Base-by-base conservation (phyloP, 1,284 basidiomycete genomes). In the Inonotus obliquus region DNA sequence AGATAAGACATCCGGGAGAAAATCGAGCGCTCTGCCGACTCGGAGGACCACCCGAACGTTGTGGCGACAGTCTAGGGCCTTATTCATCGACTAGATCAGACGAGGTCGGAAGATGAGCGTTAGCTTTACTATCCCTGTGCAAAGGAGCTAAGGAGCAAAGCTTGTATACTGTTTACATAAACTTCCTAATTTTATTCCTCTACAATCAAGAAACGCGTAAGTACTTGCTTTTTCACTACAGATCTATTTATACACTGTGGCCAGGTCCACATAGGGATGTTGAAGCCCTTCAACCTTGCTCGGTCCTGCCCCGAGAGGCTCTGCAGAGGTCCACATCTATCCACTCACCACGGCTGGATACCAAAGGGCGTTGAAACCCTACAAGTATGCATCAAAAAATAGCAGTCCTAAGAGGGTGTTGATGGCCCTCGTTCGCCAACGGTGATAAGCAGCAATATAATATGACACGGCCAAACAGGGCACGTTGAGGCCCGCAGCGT, bases 301-400 rank as follows among this genome's bases (percentile, higher is more conserved):
- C 37, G 55, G 37, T 10, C 37, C 38, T 52, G 6, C 32, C 25
- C 45, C 54, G 25, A 21, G 37, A 41, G 27, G 32, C 37, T 48
- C 53, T 37, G 56, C 38, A 58, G 41, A 62, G 53, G 21, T 58
- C 51, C 56, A 54, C 41, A 49, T 41, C 58, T 23, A 25, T 55
- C 60, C 54, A 27, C n/a, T 35, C 57, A 54, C 44, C 60, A 35
- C 25, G 21, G 13, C 57, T 37, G 55, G 25, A 47, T 35, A 63
- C 32, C 9, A 47, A 41, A 59, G 63, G 59, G 60, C 59, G 63
- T 64, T 64, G 63, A 64, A 51, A 64, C 63, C 63, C 63, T 51
- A 35, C 23, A 52, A 23, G 32, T 27, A 32, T 32, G 32, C 32
- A 32, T 32, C n/a, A 55, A 48, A 56, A 38, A 61, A 48, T 23